A percentile compares a stretch with the other conserved stretches of the same genome.
phyloP scores from a whole-genome alignment of 352 stramenopile species.

The Globisporangium iwayamae region DNA sequence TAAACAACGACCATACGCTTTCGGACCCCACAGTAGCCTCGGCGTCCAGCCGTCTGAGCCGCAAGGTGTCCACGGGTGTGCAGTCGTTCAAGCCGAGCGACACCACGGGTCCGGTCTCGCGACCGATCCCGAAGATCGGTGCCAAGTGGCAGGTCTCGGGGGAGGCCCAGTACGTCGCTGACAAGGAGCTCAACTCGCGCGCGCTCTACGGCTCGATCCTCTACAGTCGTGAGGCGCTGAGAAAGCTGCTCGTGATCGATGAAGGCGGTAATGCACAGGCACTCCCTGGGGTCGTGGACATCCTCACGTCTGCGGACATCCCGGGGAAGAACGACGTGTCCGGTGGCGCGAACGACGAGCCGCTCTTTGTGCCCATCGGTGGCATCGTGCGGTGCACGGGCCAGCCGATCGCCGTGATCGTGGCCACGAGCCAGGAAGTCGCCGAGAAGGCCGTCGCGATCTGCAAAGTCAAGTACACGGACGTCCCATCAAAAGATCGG shows the following conservation, averaged over 20 bases:
- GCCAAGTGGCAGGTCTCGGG: slow-evolving; percentile 56
- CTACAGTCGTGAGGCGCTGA: slow-evolving; percentile 75
- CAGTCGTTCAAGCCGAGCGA: slow-evolving; percentile 48
- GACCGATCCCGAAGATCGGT: slow-evolving; percentile 51
- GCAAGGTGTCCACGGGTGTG: slow-evolving; percentile 39
- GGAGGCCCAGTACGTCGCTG: slow-evolving; percentile 49
- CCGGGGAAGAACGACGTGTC: slow-evolving; percentile 85
- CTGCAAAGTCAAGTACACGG: slow-evolving; percentile 44
- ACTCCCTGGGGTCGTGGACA: slow-evolving; percentile 84
- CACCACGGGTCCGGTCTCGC: slow-evolving; percentile 36
- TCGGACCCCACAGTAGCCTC: slow-evolving; percentile 18
- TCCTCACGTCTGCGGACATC: slow-evolving; percentile 77
- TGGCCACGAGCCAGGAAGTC: slow-evolving; percentile 40
- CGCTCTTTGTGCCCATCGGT: slow-evolving; percentile 42
- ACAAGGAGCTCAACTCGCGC: slow-evolving; percentile 46
- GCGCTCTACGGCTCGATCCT: slow-evolving; percentile 86
- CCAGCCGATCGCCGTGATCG: slow-evolving; percentile 33
- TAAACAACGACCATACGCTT: slow-evolving; percentile 11
- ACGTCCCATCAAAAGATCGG: slow-evolving; percentile 20
- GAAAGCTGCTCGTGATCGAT: slow-evolving; percentile 91
- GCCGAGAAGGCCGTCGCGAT: slow-evolving; percentile 85
- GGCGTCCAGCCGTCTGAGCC: slow-evolving; percentile 25
- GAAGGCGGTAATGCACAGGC: slow-evolving; percentile 93
- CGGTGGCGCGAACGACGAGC: slow-evolving; percentile 44
- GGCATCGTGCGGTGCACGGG: slow-evolving; percentile 37